Evolutionary conservation across 1,139 yeast genomes (phyloP), one percentile per base, ranked within the genome.

Genomic region (Meyerozyma sp.): DNA sequence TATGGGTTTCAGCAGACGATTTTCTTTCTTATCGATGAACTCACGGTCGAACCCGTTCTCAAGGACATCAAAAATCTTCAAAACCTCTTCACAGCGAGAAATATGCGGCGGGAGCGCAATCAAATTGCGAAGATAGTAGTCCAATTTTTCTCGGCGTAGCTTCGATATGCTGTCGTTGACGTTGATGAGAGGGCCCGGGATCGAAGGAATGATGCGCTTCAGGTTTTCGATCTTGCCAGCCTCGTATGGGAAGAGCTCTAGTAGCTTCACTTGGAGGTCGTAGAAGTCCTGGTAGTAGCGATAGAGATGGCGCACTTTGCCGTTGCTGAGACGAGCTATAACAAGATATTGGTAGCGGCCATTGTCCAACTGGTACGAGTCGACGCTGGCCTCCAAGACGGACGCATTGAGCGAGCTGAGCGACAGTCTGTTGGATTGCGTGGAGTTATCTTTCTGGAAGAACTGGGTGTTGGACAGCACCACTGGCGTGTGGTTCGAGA

Each of bases 261-360:
- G 71, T 42, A 94, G 70, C 50, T 77, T 81, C 42, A 91, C 93
- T 62, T 94, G 98, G 58, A 91, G 79, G 63, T 93, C 96, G 63
- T 91, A 93, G 61, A 94, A 94, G 66, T 94, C 98, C 62, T 93
- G 97, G 63, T 94, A 94, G 65, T 79, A 91, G 50, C 98, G 77
- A 63, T 94, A 90, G 50, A 94, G 70, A 48, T 82, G 79, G 48
- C 97, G 75, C 32, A 68, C 66, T 45, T 76, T 73, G 8, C 95
- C 95, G 58, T 83, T 82, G 32, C 84, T 77, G 51, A 90, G 67
- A 46, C 78, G 75, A 34, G 88, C 90, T 34, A 78, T 73, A 3
- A 93, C 80, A 46, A 88, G 75, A 63, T 87, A 93, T 86, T 95
- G 94, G 64, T 89, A 93, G 49, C 95, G 77, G 13, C 94, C 96